Conservation (phyloP, 2,329 filamentous ascomycete species). For the Tympanopsis confertula region DNA sequence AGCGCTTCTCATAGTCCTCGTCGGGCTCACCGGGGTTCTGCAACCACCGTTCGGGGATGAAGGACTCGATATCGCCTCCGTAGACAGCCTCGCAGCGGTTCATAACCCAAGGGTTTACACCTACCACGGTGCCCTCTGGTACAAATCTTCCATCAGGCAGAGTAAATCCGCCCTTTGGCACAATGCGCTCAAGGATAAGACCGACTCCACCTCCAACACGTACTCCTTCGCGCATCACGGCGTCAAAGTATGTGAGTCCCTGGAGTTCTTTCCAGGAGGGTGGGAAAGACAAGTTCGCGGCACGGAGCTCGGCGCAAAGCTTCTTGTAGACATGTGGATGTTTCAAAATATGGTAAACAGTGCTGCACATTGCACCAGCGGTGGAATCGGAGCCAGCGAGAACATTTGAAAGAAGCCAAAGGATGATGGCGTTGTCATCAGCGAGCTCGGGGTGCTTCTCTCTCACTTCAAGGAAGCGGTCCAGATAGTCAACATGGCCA, state of each 20-base stretch:
- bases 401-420: constrained; percentile 20
- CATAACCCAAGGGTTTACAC: constrained; percentile 22
- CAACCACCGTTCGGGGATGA: constrained; percentile 24
- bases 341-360: constrained; percentile 21
- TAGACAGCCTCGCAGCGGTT: constrained; percentile 20
- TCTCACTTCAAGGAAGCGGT: constrained; percentile 27
- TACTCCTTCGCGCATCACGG: constrained; percentile 33
- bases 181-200: constrained; percentile 30
- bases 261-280: constrained; percentile 10
- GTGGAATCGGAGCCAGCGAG: constrained; percentile 21
- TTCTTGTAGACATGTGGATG: constrained; percentile 11
- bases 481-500: constrained; percentile 25
- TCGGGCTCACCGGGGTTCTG: neutral
- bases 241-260: constrained; percentile 20
- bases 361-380: constrained; percentile 16
- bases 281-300: constrained; percentile 11
- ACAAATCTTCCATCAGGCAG: constrained; percentile 16
- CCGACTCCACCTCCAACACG: constrained; percentile 30
- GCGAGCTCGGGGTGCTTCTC: constrained; percentile 17
- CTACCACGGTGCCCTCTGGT: constrained; percentile 17
- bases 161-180: constrained; percentile 21
- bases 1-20: constrained; percentile 10
- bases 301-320: constrained; percentile 21
- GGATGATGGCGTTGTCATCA: constrained; percentile 20
- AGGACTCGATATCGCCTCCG: constrained; percentile 26